Conservation (phyloP, 331 rosid genomes). For the Malus hybrid region DNA sequence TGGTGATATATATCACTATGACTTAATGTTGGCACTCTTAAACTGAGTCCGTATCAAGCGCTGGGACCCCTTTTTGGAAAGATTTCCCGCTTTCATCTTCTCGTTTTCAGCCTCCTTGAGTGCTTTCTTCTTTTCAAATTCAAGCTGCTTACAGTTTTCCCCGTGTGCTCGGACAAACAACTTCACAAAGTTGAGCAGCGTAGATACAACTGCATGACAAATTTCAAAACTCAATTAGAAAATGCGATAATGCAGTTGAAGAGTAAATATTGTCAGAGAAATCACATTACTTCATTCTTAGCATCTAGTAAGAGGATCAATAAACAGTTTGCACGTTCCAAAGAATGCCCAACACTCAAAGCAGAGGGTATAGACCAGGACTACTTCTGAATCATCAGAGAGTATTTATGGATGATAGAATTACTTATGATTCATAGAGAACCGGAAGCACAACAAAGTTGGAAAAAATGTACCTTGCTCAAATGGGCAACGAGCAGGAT, state of each 20-base stretch:
- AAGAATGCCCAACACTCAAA: background rate
- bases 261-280: background rate
- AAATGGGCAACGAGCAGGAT: slow-evolving; percentile 80
- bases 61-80: slow-evolving; percentile 40
- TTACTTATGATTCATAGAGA: background rate
- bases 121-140: slow-evolving; percentile 63
- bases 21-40: slow-evolving; percentile 39
- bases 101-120: slow-evolving; percentile 73
- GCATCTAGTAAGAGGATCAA: background rate
- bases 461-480: slow-evolving; percentile 63
- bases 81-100: slow-evolving; percentile 39
- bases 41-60: slow-evolving; percentile 32
- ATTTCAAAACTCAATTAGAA: background rate
- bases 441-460: background rate
- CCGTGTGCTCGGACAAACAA: slow-evolving; percentile 70
- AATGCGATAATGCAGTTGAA: background rate
- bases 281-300: background rate
- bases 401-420: background rate
- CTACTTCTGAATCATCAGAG: background rate
- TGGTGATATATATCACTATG: slow-evolving; percentile 10
- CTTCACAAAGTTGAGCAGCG: slow-evolving; percentile 74
- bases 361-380: background rate
- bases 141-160: slow-evolving; percentile 78
- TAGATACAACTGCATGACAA: slow-evolving; percentile 58
- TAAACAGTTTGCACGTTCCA: background rate